A percentile compares a stretch with the other conserved stretches of the same genome.
Conservation (phyloP, 129 eudicot genomes). For the Pittosporum tobira region DNA sequence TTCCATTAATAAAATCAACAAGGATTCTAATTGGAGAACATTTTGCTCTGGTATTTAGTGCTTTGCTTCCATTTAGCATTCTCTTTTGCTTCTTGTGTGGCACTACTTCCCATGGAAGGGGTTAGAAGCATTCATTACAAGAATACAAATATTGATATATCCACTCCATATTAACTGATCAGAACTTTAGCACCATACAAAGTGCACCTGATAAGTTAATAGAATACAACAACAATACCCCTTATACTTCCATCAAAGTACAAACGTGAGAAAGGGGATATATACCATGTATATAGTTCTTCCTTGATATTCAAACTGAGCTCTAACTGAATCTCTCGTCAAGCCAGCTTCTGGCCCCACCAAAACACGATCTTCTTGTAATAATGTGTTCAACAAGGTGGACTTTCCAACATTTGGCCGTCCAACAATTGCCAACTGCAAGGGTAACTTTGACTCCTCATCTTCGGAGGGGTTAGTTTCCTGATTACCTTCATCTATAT, state of each 20-base stretch:
- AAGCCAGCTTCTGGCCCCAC: constrained; percentile 98
- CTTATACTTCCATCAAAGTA: too few species aligned
- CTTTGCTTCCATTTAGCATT: constrained; percentile 2
- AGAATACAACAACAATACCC: constrained; percentile 6
- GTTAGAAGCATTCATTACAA: neutral
- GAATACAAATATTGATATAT: constrained; percentile 1
- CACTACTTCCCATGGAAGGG: neutral
- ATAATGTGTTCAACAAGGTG: constrained; percentile 71
- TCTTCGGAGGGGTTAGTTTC: constrained; percentile 29
- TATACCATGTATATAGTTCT: constrained; percentile 62
- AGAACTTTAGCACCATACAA: neutral
- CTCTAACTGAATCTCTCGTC: constrained; percentile 86
- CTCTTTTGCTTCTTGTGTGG: neutral
- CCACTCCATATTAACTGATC: neutral
- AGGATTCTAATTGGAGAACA: too few species aligned
- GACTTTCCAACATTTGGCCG: constrained; percentile 95
- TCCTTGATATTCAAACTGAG: constrained; percentile 62
- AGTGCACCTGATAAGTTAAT: neutral
- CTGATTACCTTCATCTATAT: constrained; percentile 33
- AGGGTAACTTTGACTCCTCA: constrained; percentile 64
- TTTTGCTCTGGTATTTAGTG: neutral
- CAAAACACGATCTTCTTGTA: constrained; percentile 87
- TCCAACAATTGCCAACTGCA: constrained; percentile 91
- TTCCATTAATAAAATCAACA: neutral
- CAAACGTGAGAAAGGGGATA: constrained; percentile 1